These are phyloP conservation scores for Alnus glutinosa DNA, from an alignment of 306 rosid genomes.

Conservation along the genomic window DNA sequence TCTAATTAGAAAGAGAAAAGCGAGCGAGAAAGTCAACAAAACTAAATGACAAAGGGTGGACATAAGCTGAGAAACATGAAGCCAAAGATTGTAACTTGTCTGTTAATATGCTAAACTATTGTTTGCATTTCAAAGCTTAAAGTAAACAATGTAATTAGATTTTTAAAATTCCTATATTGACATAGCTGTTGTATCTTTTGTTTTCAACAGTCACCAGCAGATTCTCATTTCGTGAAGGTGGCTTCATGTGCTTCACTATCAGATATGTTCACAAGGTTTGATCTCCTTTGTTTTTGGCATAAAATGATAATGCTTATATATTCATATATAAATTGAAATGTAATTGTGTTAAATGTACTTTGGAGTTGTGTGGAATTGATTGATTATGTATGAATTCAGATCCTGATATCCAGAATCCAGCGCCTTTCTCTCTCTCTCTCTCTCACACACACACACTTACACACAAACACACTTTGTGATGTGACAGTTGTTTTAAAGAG, in stretches of 20 bases:
- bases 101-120: background rate
- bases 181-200: slow-evolving; percentile 28
- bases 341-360: background rate
- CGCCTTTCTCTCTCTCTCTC: background rate
- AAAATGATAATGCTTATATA: background rate
- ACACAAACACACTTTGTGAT: too few relatives aligned
- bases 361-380: background rate
- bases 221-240: slow-evolving; percentile 67
- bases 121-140: background rate
- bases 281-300: slow-evolving; percentile 15
- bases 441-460: background rate
- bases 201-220: slow-evolving; percentile 47
- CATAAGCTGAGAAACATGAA: background rate
- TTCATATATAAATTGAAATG: background rate
- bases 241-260: slow-evolving; percentile 76
- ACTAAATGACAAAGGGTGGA: too few relatives aligned
- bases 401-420: background rate
- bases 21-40: too few relatives aligned
- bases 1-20: too few relatives aligned
- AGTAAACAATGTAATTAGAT: slow-evolving; percentile 6
- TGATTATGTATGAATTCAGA: background rate
- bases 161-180: slow-evolving; percentile 15
- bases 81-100: background rate
- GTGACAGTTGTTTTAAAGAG: too few relatives aligned
- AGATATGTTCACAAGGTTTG: slow-evolving; percentile 78